Percentiles rank a stretch among this genome's conserved stretches.
Evolutionary conservation across 1,284 basidiomycete species (phyloP).

Genomic region (Puccinia triticina): DNA sequence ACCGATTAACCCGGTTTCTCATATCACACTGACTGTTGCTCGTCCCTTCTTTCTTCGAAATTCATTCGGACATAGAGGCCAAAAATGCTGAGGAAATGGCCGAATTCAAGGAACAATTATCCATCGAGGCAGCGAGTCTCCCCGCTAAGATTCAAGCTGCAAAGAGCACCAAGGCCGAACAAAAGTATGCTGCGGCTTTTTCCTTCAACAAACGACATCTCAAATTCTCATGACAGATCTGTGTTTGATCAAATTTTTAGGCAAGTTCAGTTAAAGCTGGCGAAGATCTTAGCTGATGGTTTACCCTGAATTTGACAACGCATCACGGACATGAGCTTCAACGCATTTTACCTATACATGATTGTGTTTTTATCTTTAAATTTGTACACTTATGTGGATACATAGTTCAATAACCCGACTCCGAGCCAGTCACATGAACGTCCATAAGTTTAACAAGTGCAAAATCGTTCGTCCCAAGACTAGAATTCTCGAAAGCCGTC

Average conservation of each 20-base stretch:
- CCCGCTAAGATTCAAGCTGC: conserved; percentile 30
- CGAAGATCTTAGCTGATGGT: conserved; percentile 27
- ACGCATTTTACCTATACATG: neutral
- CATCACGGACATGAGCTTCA: neutral
- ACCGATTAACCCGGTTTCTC: neutral
- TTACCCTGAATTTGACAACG: neutral
- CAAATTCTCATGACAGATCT: neutral
- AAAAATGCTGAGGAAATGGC: conserved; percentile 18
- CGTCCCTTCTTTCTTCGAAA: neutral
- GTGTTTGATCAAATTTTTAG: neutral
- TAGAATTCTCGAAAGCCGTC: too few species aligned
- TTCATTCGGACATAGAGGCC: neutral
- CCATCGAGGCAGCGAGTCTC: neutral
- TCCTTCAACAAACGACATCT: neutral
- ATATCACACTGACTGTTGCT: neutral
- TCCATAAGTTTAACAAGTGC: too few species aligned
- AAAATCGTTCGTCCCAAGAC: too few species aligned
- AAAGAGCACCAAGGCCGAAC: conserved; percentile 23
- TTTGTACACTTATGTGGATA: too few species aligned
- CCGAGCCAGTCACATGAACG: too few species aligned
- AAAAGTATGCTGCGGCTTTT: neutral
- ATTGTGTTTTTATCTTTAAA: too few species aligned
- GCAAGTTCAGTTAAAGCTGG: conserved; percentile 31
- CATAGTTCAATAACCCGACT: too few species aligned
- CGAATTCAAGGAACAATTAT: conserved; percentile 13